Evolutionary conservation across 768 basidiomycete genomes (phyloP).

Genomic region (Lentinus brumalis): DNA sequence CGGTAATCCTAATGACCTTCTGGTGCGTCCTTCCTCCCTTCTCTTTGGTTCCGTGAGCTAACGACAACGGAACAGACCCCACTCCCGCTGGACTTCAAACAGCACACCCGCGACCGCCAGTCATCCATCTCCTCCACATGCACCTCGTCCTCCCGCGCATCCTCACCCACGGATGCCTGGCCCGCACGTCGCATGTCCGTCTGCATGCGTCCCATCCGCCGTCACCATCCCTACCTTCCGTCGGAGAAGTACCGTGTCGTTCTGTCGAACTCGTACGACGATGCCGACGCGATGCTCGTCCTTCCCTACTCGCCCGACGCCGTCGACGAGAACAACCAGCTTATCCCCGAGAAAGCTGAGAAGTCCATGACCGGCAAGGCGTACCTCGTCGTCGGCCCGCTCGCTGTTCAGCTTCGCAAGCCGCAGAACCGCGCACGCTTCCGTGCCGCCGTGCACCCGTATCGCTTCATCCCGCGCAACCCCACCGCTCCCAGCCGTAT

Average conservation of each 20-base stretch:
- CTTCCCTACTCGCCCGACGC: constrained; percentile 36
- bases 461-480: constrained; percentile 42
- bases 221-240: constrained; percentile 2
- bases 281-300: constrained; percentile 56
- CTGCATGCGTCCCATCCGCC: constrained; percentile 3
- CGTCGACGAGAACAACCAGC: constrained; percentile 17
- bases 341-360: constrained; percentile 17
- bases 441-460: constrained; percentile 58
- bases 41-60: not conserved
- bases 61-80: not conserved
- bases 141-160: constrained; percentile 17
- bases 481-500: not conserved
- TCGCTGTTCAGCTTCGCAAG: constrained; percentile 48
- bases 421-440: constrained; percentile 42
- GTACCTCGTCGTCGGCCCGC: constrained; percentile 53
- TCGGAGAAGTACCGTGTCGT: constrained; percentile 20
- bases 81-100: constrained; percentile 34
- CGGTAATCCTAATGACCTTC: constrained; percentile 15
- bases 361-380: constrained; percentile 23
- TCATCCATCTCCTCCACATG: constrained; percentile 14
- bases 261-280: constrained; percentile 37
- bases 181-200: constrained; percentile 1
- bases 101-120: constrained; percentile 36
- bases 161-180: not conserved
- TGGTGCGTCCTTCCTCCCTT: constrained; percentile 4